phyloP scores from a whole-genome alignment of 169 alveolate species.

The Plasmodium gonderi region DNA sequence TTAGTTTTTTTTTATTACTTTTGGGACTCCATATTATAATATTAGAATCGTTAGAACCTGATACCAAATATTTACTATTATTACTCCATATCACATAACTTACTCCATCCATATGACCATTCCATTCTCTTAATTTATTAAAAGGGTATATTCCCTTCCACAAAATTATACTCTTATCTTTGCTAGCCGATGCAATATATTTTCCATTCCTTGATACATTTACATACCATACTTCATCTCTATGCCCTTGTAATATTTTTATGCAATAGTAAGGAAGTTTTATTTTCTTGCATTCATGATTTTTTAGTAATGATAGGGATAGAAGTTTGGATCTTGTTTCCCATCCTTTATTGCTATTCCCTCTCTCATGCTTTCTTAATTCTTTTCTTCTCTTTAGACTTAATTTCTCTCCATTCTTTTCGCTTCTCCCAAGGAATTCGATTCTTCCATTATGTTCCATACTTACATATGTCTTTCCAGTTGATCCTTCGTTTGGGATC shows the following conservation, averaged over 20 bases:
- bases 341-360: constrained; percentile 47
- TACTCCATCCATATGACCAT: constrained; percentile 80
- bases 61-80: constrained; percentile 76
- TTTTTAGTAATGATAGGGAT: constrained; percentile 75
- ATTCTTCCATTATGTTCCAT: no score
- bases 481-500: no score
- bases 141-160: constrained; percentile 80
- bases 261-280: constrained; percentile 77
- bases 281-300: constrained; percentile 77
- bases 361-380: neutral
- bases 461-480: no score
- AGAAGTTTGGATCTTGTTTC: constrained; percentile 71
- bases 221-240: constrained; percentile 86
- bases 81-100: constrained; percentile 83
- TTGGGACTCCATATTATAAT: constrained; percentile 83
- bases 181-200: constrained; percentile 83
- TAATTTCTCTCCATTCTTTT: neutral
- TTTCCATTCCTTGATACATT: constrained; percentile 78
- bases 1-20: constrained; percentile 52
- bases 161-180: constrained; percentile 79
- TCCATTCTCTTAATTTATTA: constrained; percentile 77
- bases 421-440: neutral
- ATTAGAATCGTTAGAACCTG: constrained; percentile 78
- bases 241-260: constrained; percentile 79
- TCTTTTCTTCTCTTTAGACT: neutral